Evolutionary conservation across 345 rosid genomes (phyloP), one percentile per base, ranked within the genome.

Genomic region (Salix koriyanagi): DNA sequence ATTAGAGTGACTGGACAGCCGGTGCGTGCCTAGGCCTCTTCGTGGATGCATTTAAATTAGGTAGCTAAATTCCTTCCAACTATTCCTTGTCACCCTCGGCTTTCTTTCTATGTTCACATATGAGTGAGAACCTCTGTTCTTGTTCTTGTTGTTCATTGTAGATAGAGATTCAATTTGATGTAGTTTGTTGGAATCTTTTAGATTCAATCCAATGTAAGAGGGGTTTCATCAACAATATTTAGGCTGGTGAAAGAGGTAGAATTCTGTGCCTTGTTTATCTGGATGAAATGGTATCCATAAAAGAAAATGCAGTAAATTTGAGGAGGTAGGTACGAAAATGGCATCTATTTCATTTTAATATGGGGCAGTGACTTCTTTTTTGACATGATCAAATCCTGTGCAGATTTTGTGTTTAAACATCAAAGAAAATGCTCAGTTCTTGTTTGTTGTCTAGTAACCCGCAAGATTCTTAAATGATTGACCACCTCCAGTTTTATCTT

Each of bases 31-130:
- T 96, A 80, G 98, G 99, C 61, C 98, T 93, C 79, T 93, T 93
- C 78, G 98, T 96, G n/a, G 98, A 96, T 83, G 99, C 99, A 76
- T 96, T 96, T 75, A 96, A 96, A 73, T 79, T 96, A 66, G 96
- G 99, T 58, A 96, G 99, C 80, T 96, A 65, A 75, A 70, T 21
- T 16, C 67, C 52, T 56, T 19, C 42, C 41, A 54, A 44, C 23
- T 6, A 13, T 34, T 32, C 46, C 66, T 62, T 65, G 58, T 56
- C 28, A 26, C 42, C 44, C 66, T 9, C 26, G 28, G 70, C 6
- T 30, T 61, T 67, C 48, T 11, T 67, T 67, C 16, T 41, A 12
- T 23, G 4, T 16, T 28, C 36, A 25, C 58, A 46, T 69, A 15
- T 15, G n/a, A 26, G 8, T 3, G 37, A 46, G 58, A 14, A 46